Base-by-base conservation (phyloP, 352 stramenopile genomes). In the Pythium utonaiense region DNA sequence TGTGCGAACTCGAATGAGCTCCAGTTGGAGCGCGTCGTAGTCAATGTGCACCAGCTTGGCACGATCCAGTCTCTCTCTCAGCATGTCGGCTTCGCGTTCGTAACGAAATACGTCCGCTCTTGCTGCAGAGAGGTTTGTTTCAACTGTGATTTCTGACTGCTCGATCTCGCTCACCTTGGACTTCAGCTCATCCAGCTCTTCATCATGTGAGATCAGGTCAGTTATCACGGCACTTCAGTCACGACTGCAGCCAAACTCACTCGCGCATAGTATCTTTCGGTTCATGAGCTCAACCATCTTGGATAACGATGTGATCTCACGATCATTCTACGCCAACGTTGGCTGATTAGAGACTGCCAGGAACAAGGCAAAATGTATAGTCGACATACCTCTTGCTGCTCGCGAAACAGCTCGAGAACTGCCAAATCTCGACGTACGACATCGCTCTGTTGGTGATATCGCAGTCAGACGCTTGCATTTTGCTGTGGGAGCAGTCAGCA, bases 371-470 rank as follows among this genome's bases (percentile, higher is more conserved):
- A n/a, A n/a, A n/a, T n/a, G n/a, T n/a, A n/a, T 40, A 27, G 10
- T 14, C 45, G 19, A 24, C 44, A 38, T 28, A 60, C 59, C 50
- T 66, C 44, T 53, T 33, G 34, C 30, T 66, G 59, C 3, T 48
- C 24, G 31, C 24, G 40, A 33, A 56, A 38, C 16, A 50, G 41
- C 3, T 60, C 41, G 21, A 66, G 9, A 22, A 57, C 31, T 1
- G 42, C 40, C 4, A 8, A 24, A 44, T 66, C 59, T 25, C 59
- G 51, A 6, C 22, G 42, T 2, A 66, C 59, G 3, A 60, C 44
- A 12, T 60, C 59, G 19, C 28, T 56, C 59, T 66, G 12, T 51
- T 7, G 40, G 30, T n/a, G 5, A 49, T 27, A 19, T 16, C 16
- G 28, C 5, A 33, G 28, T 33, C 28, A 33, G 28, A 33, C 5